A percentile compares a stretch with the other conserved stretches of the same genome.
These are phyloP conservation scores for Kwoniella sp. DNA, from an alignment of 768 basidiomycete genomes.

Conservation along the genomic window DNA sequence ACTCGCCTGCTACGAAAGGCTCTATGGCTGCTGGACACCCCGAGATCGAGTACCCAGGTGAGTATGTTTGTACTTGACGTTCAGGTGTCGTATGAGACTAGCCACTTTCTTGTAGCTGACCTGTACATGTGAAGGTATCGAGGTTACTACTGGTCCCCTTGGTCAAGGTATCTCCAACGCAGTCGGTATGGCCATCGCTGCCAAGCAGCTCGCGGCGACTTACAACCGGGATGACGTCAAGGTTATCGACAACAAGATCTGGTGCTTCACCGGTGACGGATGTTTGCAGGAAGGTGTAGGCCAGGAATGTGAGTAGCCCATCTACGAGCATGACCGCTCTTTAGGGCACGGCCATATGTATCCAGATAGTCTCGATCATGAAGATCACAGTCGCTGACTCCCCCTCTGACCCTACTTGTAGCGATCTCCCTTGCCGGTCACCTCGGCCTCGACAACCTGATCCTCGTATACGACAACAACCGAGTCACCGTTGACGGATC, in stretches of 20 bases:
- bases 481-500: conserved; percentile 51
- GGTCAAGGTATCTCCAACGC: conserved; percentile 56
- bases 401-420: conserved; percentile 2
- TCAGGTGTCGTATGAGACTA: no score
- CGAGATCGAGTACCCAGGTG: conserved; percentile 54
- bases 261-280: conserved; percentile 54
- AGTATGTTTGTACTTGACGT: conserved; percentile 16
- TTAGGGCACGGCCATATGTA: no score
- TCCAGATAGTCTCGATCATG: no score
- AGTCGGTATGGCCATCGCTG: conserved; percentile 52
- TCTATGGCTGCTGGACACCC: conserved; percentile 46
- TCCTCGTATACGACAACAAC: conserved; percentile 55
- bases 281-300: conserved; percentile 56
- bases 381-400: no score
- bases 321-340: no score
- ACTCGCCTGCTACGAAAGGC: conserved; percentile 44
- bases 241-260: conserved; percentile 47
- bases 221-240: conserved; percentile 49
- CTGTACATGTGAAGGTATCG: conserved; percentile 26
- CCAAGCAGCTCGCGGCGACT: conserved; percentile 47
- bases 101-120: no score
- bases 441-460: conserved; percentile 52
- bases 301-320: conserved; percentile 46
- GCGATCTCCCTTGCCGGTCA: conserved; percentile 53
- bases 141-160: conserved; percentile 54